Percentiles rank a stretch among this genome's conserved stretches.
These are phyloP conservation scores for Gastroboletus turbinatus DNA, from an alignment of 1,284 basidiomycete species.

Conservation along the genomic window DNA sequence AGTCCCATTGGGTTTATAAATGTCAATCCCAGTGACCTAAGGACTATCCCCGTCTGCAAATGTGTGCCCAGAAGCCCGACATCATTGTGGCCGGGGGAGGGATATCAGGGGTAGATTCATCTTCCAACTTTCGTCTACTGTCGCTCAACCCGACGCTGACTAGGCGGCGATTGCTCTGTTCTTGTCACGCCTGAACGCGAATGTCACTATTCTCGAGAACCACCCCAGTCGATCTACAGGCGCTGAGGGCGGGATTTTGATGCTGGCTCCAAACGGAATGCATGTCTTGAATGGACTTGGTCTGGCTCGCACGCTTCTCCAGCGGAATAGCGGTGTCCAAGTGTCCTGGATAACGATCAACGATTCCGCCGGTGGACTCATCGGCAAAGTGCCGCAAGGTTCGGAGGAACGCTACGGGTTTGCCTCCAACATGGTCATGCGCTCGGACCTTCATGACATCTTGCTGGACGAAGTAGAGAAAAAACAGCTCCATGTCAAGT, in stretches of 20 bases:
- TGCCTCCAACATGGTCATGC: constrained; percentile 27
- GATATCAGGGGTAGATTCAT: constrained; percentile 25
- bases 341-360: constrained; percentile 25
- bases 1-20: constrained; percentile 12
- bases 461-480: constrained; percentile 30
- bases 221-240: constrained; percentile 17
- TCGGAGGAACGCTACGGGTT: constrained; percentile 32
- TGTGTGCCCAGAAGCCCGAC: constrained; percentile 16
- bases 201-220: constrained; percentile 26
- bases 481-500: constrained; percentile 19
- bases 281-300: constrained; percentile 30
- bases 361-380: constrained; percentile 21
- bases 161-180: constrained; percentile 30
- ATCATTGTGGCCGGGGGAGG: constrained; percentile 29
- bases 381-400: constrained; percentile 31
- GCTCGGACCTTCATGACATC: constrained; percentile 35
- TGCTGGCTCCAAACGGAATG: constrained; percentile 34
- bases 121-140: neutral
- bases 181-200: constrained; percentile 22
- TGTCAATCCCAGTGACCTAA: neutral
- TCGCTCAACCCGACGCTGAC: neutral
- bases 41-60: constrained; percentile 4
- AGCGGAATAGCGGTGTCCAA: constrained; percentile 21
- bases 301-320: constrained; percentile 25
- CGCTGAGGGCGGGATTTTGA: constrained; percentile 29